Evolutionary conservation across 495 filamentous ascomycete species (phyloP), one percentile per base, ranked within the genome.

Genomic region (Podospora conica): DNA sequence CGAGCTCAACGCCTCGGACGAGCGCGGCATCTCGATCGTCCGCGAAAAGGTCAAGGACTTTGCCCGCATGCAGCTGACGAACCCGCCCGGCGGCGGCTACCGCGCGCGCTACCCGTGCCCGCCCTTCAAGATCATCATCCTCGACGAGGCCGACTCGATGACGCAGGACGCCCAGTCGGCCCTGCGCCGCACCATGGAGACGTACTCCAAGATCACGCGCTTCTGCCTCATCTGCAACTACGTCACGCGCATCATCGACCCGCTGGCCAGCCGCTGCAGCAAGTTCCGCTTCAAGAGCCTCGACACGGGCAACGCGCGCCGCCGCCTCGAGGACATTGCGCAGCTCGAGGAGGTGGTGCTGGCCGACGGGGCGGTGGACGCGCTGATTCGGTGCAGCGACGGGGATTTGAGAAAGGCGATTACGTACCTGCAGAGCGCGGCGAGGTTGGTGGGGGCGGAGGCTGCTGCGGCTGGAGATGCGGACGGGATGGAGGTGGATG

Each of bases 171-270:
- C 95, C 55, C 95, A 98, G 82, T 89, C 87, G 58, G 95, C 95
- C 5, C 83, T 98, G 54, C 82, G 95, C 64, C 85, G 95, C 53
- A 98, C 95, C 8, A 98, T 98, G 95, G 95, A 98, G 81, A 95
- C 91, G 61, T 98, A 98, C 77, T 90, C 86, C 77, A 92, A 91
- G 73, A 97, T 98, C 73, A 99, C 95, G 7, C 83, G 95, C 23
- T 99, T 99, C 78, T 98, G 96, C 76, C 82, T 99, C 12, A 93
- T 98, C 53, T 99, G 95, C 79, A 99, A 99, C 79, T 99, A 98
- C 71, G 94, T 99, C 31, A 98, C 95, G 0, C 81, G 95, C 63
- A 98, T 99, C 73, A 99, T 99, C 71, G 95, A 98, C 75, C 95
- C 95, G 24, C 80, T 99, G 23, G 95, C 95, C 2, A 91, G 87